Percentiles rank a stretch among this genome's conserved stretches.
phyloP scores from a whole-genome alignment of 805 yeast genomes.

The Metschnikowia hibisci region DNA sequence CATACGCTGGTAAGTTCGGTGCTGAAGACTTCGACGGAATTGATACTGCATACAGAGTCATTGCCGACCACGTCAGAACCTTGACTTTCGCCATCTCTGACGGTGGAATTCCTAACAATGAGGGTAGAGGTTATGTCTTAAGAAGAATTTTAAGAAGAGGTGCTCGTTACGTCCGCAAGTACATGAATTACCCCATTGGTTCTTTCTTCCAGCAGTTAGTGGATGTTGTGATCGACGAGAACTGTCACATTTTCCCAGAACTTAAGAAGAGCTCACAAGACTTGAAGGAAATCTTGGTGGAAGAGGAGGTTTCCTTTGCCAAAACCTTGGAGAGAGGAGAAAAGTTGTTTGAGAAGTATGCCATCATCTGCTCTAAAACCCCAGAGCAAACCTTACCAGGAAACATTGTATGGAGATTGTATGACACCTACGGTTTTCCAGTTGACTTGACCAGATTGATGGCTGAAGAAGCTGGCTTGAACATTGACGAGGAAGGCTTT shows the following conservation, averaged over 20 bases:
- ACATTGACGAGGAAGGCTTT: conserved; percentile 88
- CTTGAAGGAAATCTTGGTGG: conserved; percentile 86
- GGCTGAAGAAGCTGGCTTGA: conserved; percentile 97
- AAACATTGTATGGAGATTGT: conserved; percentile 95
- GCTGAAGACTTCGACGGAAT: conserved; percentile 89
- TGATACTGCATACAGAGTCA: conserved; percentile 96
- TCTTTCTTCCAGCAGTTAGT: conserved; percentile 87
- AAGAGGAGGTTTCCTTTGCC: conserved; percentile 93
- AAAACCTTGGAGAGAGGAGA: conserved; percentile 98
- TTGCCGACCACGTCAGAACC: conserved; percentile 98
- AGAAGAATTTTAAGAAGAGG: conserved; percentile 98
- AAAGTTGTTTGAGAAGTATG: conserved; percentile 90
- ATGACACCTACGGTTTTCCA: conserved; percentile 98
- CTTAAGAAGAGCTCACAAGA: conserved; percentile 64
- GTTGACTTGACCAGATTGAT: conserved; percentile 94
- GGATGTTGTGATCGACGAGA: conserved; percentile 89
- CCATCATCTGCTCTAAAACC: conserved; percentile 71
- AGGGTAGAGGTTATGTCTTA: conserved; percentile 97
- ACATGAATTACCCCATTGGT: conserved; percentile 94
- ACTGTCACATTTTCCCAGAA: conserved; percentile 88
- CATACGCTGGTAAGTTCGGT: conserved; percentile 90
- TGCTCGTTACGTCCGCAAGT: conserved; percentile 93
- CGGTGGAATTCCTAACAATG: conserved; percentile 99
- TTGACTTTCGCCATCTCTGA: conserved; percentile 93
- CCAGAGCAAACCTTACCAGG: conserved; percentile 80